A percentile compares a stretch with the other conserved stretches of the same genome.
Conservation (phyloP, 106 monocot genomes). For the Apostasia shenzhenica region DNA sequence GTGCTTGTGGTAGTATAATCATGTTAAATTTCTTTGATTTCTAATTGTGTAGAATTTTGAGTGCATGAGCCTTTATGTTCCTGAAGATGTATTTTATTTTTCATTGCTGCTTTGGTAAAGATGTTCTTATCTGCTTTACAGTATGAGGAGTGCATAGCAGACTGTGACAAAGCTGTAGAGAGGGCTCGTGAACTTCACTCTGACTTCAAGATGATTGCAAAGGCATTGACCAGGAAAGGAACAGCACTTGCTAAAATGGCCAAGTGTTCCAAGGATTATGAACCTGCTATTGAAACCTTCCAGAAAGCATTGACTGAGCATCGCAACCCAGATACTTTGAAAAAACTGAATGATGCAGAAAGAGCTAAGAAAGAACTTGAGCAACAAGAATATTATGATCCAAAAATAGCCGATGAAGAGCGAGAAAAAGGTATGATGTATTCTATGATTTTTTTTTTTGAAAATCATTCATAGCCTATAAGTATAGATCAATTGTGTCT, state of each 20-base stretch:
- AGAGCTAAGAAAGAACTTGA: conserved; percentile 87
- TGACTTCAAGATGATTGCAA: conserved; percentile 90
- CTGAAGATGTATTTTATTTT: too few species aligned
- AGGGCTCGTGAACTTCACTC: conserved; percentile 86
- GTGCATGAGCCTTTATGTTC: too few species aligned
- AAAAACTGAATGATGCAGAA: conserved; percentile 85
- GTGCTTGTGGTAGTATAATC: too few species aligned
- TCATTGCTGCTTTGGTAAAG: too few species aligned
- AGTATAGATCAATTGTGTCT: too few species aligned
- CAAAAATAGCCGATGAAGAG: conserved; percentile 86
- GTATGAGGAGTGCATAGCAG: conserved; percentile 92
- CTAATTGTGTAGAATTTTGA: too few species aligned
- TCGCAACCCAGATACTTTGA: conserved; percentile 87
- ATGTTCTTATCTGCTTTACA: conserved; percentile 2
- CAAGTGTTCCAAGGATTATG: conserved; percentile 71
- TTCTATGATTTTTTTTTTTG: not conserved
- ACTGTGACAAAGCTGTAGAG: conserved; percentile 92
- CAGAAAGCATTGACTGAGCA: conserved; percentile 94
- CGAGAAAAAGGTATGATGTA: conserved; percentile 75
- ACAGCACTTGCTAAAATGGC: conserved; percentile 69
- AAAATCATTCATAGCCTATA: too few species aligned
- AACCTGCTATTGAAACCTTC: conserved; percentile 82
- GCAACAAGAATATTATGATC: conserved; percentile 88
- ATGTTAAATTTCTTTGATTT: too few species aligned
- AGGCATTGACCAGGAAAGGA: conserved; percentile 91